Conservation (phyloP, 768 basidiomycete species). For the Rubroboletus satanas region DNA sequence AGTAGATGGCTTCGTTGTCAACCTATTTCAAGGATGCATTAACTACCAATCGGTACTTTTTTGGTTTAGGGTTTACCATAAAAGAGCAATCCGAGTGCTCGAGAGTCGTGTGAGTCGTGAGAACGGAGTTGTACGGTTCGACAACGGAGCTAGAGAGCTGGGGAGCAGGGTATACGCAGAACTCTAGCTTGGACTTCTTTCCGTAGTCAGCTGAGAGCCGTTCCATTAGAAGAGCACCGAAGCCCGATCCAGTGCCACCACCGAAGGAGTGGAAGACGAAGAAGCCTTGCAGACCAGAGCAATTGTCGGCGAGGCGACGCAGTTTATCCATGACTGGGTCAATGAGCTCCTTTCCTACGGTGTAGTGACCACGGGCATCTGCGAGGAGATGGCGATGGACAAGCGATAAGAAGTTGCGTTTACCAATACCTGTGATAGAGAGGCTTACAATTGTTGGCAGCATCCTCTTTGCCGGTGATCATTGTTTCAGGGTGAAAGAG, state of each 20-base stretch:
- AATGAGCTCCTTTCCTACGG: conserved; percentile 97
- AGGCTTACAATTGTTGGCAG: conserved; percentile 94
- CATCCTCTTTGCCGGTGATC: conserved; percentile 97
- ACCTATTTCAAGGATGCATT: conserved; percentile 47
- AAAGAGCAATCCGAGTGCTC: conserved; percentile 99
- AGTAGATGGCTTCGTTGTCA: conserved; percentile 99
- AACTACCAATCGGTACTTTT: background rate
- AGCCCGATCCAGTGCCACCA: conserved; percentile 98
- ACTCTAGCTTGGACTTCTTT: conserved; percentile 99
- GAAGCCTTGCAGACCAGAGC: conserved; percentile 97
- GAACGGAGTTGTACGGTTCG: conserved; percentile 97
- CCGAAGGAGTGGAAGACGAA: conserved; percentile 99
- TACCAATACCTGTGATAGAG: background rate
- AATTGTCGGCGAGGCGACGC: conserved; percentile 96
- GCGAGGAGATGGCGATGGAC: conserved; percentile 6
- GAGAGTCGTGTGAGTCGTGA: conserved; percentile 98
- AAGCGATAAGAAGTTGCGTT: conserved; percentile 8
- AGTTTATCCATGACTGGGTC: conserved; percentile 97
- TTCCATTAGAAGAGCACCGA: conserved; percentile 96
- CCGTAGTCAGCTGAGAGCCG: conserved; percentile 97
- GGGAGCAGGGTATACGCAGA: conserved; percentile 95
- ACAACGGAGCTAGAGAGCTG: conserved; percentile 94
- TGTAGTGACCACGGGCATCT: conserved; percentile 99
- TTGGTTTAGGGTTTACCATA: conserved; percentile 58
- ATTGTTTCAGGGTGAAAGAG: conserved; percentile 98